Percentiles rank a stretch among this genome's conserved stretches.
Evolutionary conservation across 495 filamentous ascomycete species (phyloP).

Genomic region (Daldinia childiae): DNA sequence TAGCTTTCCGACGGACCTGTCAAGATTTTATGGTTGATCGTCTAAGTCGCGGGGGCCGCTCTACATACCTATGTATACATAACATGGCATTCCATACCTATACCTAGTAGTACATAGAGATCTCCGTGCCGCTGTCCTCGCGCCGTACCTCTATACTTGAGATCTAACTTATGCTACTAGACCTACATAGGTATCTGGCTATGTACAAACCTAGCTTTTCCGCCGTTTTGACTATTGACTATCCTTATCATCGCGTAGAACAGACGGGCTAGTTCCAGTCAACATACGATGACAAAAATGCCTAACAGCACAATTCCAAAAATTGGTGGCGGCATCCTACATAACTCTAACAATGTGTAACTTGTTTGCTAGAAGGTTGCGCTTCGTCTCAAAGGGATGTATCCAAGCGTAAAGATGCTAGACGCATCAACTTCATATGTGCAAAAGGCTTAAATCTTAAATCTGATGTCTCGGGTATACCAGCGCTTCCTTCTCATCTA

Average conservation of each 20-base stretch:
- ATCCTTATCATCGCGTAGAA: neutral
- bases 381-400: too few species aligned
- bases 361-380: constrained; percentile 17
- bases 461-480: constrained; percentile 25
- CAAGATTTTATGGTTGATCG: constrained; percentile 20
- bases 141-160: constrained; percentile 11
- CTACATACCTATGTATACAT: too few species aligned
- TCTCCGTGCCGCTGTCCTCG: constrained; percentile 17
- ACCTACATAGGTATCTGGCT: neutral
- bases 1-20: constrained; percentile 41
- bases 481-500: constrained; percentile 4
- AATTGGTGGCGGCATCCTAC: constrained; percentile 28
- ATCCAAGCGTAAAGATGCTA: neutral
- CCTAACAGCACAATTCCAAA: constrained; percentile 17
- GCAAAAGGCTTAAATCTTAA: neutral
- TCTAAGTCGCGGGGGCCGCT: constrained; percentile 25
- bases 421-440: neutral
- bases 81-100: neutral
- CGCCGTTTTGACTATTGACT: constrained; percentile 1
- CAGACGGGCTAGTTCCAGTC: neutral
- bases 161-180: constrained; percentile 7
- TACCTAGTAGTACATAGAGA: neutral
- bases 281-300: constrained; percentile 10
- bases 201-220: constrained; percentile 1
- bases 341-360: constrained; percentile 32